Evolutionary conservation across 1,284 basidiomycete species (phyloP).

Genomic region (Ganoderma lingzhi): DNA sequence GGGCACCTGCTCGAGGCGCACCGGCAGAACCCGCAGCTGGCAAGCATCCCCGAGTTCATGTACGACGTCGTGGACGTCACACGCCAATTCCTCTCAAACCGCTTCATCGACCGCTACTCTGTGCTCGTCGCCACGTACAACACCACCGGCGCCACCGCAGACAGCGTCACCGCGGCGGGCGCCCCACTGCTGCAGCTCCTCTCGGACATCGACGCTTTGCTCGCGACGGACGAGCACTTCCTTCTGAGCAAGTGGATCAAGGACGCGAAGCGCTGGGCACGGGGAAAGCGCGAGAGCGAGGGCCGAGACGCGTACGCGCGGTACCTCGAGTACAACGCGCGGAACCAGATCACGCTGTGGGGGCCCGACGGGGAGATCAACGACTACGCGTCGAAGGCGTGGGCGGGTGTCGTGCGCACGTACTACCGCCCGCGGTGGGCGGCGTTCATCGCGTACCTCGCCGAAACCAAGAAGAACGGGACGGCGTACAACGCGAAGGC

Average conservation of each 20-base stretch:
- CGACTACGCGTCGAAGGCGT: constrained; percentile 57
- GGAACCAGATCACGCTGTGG: constrained; percentile 56
- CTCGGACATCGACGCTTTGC: constrained; percentile 46
- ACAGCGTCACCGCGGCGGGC: constrained; percentile 37
- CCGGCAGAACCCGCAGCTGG: constrained; percentile 33
- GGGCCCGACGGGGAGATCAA: constrained; percentile 51
- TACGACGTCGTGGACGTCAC: constrained; percentile 52
- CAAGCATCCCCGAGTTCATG: constrained; percentile 44
- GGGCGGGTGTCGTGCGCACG: constrained; percentile 49
- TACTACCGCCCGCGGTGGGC: constrained; percentile 50
- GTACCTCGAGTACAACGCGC: constrained; percentile 50
- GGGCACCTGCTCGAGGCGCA: constrained; percentile 44
- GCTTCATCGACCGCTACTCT: constrained; percentile 47
- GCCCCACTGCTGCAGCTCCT: constrained; percentile 43
- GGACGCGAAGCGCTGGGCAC: constrained; percentile 44
- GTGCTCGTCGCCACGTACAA: constrained; percentile 44
- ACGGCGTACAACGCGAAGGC: constrained; percentile 40
- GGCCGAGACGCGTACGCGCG: constrained; percentile 39
- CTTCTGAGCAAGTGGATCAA: constrained; percentile 49
- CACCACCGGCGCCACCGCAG: constrained; percentile 30
- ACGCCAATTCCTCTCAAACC: constrained; percentile 51
- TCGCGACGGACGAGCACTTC: constrained; percentile 47
- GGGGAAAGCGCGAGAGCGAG: constrained; percentile 25
- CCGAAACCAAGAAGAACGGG: constrained; percentile 38
- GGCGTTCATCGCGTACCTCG: constrained; percentile 46